Evolutionary conservation across 2,329 filamentous ascomycete genomes (phyloP).

Genomic region (Verticillium longisporum): DNA sequence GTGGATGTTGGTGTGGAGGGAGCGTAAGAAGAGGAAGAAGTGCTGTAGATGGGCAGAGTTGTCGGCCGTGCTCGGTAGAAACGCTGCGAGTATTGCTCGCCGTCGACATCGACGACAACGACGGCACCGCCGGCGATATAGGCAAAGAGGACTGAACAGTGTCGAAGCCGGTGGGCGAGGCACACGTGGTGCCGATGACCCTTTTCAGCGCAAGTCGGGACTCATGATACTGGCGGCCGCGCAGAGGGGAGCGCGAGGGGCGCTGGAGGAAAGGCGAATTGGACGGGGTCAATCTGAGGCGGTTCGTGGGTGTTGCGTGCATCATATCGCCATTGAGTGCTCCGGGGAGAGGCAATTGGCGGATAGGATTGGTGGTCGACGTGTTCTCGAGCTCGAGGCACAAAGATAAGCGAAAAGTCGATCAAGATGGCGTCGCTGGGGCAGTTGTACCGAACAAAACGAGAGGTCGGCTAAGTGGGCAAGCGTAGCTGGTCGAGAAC

Average conservation of each 20-base stretch:
- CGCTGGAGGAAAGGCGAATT: conserved; percentile 65
- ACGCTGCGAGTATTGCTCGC: conserved; percentile 63
- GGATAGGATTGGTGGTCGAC: neutral
- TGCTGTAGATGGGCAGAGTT: conserved; percentile 58
- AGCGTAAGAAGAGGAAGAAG: conserved; percentile 31
- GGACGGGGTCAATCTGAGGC: conserved; percentile 66
- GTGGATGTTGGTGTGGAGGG: conserved; percentile 46
- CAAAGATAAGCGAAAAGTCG: neutral
- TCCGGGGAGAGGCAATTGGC: neutral
- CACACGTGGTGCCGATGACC: conserved; percentile 87
- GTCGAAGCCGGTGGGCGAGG: conserved; percentile 80
- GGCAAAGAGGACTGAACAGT: conserved; percentile 73
- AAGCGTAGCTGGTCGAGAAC: neutral
- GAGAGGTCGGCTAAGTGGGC: neutral
- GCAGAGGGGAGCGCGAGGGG: conserved; percentile 56
- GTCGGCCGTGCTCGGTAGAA: conserved; percentile 86
- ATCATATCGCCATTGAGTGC: conserved; percentile 45
- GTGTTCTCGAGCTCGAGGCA: neutral
- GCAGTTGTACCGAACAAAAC: neutral
- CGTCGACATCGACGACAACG: conserved; percentile 77
- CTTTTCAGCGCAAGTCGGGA: conserved; percentile 67
- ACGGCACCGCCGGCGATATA: conserved; percentile 90
- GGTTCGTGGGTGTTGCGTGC: conserved; percentile 52
- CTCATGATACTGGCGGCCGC: conserved; percentile 39
- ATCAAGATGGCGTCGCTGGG: neutral